A percentile compares a stretch with the other conserved stretches of the same genome.
Conservation (phyloP, 1,284 basidiomycete species). For the Afroboletus lepidellus region DNA sequence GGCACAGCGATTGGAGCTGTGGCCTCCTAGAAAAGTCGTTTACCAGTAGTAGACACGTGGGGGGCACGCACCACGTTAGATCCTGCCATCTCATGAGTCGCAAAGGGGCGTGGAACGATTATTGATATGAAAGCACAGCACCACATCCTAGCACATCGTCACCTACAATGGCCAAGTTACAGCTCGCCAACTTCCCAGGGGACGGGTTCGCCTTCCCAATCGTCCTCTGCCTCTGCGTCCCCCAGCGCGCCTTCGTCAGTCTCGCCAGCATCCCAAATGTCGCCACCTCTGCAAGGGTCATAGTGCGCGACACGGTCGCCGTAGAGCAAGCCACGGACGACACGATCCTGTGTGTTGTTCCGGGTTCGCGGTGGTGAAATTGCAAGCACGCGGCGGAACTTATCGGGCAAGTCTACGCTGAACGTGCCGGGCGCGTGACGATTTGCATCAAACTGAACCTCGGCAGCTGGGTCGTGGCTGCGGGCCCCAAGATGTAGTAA, state of each 20-base stretch:
- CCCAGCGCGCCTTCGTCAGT: constrained; percentile 35
- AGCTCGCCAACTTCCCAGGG: constrained; percentile 77
- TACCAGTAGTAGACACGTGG: constrained; percentile 25
- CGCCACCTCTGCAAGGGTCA: constrained; percentile 60
- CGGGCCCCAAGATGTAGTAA: constrained; percentile 38
- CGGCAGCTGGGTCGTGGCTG: constrained; percentile 31
- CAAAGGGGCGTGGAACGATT: constrained; percentile 25
- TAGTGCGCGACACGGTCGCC: constrained; percentile 56
- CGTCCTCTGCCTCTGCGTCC: constrained; percentile 57
- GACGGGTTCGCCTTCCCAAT: constrained; percentile 79
- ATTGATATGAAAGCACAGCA: constrained; percentile 38
- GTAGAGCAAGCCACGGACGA: constrained; percentile 60
- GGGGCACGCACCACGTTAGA: constrained; percentile 30
- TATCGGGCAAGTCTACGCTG: constrained; percentile 63
- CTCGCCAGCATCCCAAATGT: constrained; percentile 78
- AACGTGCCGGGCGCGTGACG: constrained; percentile 36
- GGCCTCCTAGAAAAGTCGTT: not conserved
- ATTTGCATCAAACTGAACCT: constrained; percentile 26
- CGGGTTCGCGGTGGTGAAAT: constrained; percentile 46
- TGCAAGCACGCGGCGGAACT: constrained; percentile 59
- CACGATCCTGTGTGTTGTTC: constrained; percentile 49
- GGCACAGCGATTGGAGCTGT: constrained; percentile 6
- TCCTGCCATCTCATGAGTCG: constrained; percentile 21
- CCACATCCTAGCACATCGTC: constrained; percentile 20
- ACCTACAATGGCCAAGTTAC: constrained; percentile 37